phyloP scores from a whole-genome alignment of 768 basidiomycete genomes.

The Trametes sanguinea region DNA sequence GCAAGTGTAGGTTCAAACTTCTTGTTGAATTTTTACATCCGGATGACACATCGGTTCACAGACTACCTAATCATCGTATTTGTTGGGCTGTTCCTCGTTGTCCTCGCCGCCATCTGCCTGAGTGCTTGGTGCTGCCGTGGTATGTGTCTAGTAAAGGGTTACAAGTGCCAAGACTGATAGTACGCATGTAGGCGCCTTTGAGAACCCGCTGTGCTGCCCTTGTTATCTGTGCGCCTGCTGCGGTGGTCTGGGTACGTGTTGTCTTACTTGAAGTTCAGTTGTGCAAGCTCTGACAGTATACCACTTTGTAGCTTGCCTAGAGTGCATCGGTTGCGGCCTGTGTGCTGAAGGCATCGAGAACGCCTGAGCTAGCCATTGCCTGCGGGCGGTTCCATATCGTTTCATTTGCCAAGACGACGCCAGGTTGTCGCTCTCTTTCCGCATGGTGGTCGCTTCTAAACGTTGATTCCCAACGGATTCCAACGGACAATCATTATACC shows the following conservation, averaged over 20 bases:
- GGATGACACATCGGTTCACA: constrained; percentile 24
- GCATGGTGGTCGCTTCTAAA: too few relatives aligned
- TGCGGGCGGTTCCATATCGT: too few relatives aligned
- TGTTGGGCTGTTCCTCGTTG: constrained; percentile 58
- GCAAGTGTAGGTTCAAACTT: constrained; percentile 7
- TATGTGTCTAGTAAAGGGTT: constrained; percentile 30
- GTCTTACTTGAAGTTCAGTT: neutral
- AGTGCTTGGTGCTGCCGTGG: constrained; percentile 69
- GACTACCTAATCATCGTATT: constrained; percentile 68
- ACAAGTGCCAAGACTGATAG: neutral
- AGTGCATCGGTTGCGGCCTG: constrained; percentile 69
- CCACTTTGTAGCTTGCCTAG: constrained; percentile 50
- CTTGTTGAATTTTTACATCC: neutral
- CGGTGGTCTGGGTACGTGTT: constrained; percentile 48
- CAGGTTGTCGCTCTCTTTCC: neutral
- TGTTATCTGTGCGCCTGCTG: constrained; percentile 76
- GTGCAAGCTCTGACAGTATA: neutral
- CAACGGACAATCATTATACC: neutral
- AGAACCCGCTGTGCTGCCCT: constrained; percentile 68
- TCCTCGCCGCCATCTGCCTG: constrained; percentile 57
- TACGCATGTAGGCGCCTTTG: constrained; percentile 16
- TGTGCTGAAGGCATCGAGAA: constrained; percentile 54
- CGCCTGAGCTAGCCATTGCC: too few relatives aligned
- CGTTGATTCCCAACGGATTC: too few relatives aligned
- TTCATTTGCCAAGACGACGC: too few relatives aligned